Evolutionary conservation across 495 filamentous ascomycete genomes (phyloP).

Genomic region (Hypoxylon perforatum): DNA sequence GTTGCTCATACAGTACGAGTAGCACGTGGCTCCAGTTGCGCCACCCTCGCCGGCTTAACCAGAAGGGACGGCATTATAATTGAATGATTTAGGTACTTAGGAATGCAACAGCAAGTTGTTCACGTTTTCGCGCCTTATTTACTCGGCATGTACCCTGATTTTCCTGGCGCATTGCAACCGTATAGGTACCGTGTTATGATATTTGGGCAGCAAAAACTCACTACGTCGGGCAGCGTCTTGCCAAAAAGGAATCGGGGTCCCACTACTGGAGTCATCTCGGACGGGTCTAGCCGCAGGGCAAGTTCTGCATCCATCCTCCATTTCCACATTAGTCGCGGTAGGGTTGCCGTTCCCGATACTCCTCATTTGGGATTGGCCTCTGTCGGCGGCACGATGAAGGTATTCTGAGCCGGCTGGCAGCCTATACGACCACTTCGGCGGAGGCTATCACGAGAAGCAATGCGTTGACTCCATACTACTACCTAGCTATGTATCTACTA

Average conservation of each 20-base stretch:
- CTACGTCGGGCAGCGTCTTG: conserved; percentile 38
- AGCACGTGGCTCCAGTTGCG: conserved; percentile 48
- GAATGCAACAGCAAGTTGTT: conserved; percentile 29
- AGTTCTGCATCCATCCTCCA: conserved; percentile 31
- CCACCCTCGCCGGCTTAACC: conserved; percentile 26
- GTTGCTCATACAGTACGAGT: conserved; percentile 38
- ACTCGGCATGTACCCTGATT: conserved; percentile 28
- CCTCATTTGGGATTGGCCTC: conserved; percentile 31
- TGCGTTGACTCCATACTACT: conserved; percentile 33
- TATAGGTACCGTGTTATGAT: conserved; percentile 31
- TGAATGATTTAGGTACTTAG: conserved; percentile 16
- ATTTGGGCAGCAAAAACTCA: conserved; percentile 41
- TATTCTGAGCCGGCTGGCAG: conserved; percentile 21
- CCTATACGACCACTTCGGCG: conserved; percentile 21
- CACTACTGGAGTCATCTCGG: conserved; percentile 31
- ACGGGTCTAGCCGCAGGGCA: conserved; percentile 36
- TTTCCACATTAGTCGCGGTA: conserved; percentile 31
- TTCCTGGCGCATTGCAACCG: conserved; percentile 29
- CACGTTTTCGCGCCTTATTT: conserved; percentile 22
- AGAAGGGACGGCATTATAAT: conserved; percentile 29
- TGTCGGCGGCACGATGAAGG: conserved; percentile 21
- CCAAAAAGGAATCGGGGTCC: conserved; percentile 28
- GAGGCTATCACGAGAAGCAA: conserved; percentile 27
- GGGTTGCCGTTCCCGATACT: conserved; percentile 30
- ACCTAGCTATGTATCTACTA: conserved; percentile 31